Percentiles rank a stretch among this genome's conserved stretches.
Evolutionary conservation across 1,139 yeast species (phyloP).

Genomic region (Hyphopichia khmerensis): DNA sequence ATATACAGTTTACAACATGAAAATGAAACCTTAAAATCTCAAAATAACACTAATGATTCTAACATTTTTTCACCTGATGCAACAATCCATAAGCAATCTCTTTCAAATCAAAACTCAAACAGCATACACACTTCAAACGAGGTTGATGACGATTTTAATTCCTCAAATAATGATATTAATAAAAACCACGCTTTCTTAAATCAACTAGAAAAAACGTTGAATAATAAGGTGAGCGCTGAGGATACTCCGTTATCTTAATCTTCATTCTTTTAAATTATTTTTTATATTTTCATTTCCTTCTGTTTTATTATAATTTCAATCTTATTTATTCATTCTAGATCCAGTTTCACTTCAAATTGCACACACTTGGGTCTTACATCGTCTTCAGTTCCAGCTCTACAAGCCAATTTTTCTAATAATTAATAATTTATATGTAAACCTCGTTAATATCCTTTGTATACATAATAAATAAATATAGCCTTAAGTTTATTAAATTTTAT

Average conservation of each 20-base stretch:
- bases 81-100: not conserved
- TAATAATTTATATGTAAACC: too few relatives aligned
- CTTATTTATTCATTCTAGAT: not conserved
- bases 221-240: constrained; percentile 3
- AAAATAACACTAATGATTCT: not conserved
- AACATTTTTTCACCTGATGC: not conserved
- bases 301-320: too few relatives aligned
- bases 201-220: constrained; percentile 18
- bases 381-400: too few relatives aligned
- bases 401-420: too few relatives aligned
- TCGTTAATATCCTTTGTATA: too few relatives aligned
- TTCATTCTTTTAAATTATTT: too few relatives aligned
- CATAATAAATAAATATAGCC: too few relatives aligned
- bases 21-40: constrained; percentile 20
- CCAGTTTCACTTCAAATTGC: too few relatives aligned
- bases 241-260: too few relatives aligned
- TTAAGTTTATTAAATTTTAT: too few relatives aligned
- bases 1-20: constrained; percentile 36
- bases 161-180: not conserved
- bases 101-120: not conserved
- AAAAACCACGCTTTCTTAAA: constrained; percentile 13
- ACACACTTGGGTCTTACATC: too few relatives aligned
- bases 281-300: too few relatives aligned
- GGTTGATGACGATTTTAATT: not conserved
- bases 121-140: not conserved